Base-by-base conservation (phyloP, 2,329 filamentous ascomycete genomes). In the Bipolaris cookei region DNA sequence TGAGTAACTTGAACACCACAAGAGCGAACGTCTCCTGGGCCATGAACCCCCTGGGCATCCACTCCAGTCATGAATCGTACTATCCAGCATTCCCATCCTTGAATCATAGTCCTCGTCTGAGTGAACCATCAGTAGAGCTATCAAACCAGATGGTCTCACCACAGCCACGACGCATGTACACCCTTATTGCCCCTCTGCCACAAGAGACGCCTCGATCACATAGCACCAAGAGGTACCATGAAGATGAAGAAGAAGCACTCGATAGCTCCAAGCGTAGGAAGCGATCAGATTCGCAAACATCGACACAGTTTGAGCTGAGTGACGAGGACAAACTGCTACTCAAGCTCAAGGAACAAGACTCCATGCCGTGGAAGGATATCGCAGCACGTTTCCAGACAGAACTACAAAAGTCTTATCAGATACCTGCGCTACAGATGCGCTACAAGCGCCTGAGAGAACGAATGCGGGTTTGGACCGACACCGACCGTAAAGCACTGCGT, bases 361-460 rank as follows among this genome's bases (percentile, higher is more conserved):
- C 73, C 30, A 77, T 84, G 52, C 79, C 82, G 0, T 84, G 82
- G 82, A 84, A 84, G 65, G 82, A 83, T 55, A 84, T 84, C 56
- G 80, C 80, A 7, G 74, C 76, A 6, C 79, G 79, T 20, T 83
- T 84, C 68, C 76, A 80, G 53, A 76, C 75, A 11, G 80, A 83
- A 28, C 72, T 80, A 25, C 80, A 80, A 54, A 80, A 82, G 64
- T 75, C 70, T 4, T 80, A 81, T 59, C 79, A 83, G 59, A 80
- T 83, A 46, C 80, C 82, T 3, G 81, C 82, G 6, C 71, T 84
- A 30, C 82, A 84, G 64, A 84, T 84, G 82, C 80, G 81, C 18
- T 78, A 82, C 62, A 83, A 83, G 67, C 76, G 82, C 35, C 71
- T 84, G 35, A 74, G 80, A 16, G 81, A 83, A 64, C 77, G 80